Evolutionary conservation across 2,329 filamentous ascomycete genomes (phyloP), one percentile per base, ranked within the genome.

Genomic region (Zymoseptoria brevis): DNA sequence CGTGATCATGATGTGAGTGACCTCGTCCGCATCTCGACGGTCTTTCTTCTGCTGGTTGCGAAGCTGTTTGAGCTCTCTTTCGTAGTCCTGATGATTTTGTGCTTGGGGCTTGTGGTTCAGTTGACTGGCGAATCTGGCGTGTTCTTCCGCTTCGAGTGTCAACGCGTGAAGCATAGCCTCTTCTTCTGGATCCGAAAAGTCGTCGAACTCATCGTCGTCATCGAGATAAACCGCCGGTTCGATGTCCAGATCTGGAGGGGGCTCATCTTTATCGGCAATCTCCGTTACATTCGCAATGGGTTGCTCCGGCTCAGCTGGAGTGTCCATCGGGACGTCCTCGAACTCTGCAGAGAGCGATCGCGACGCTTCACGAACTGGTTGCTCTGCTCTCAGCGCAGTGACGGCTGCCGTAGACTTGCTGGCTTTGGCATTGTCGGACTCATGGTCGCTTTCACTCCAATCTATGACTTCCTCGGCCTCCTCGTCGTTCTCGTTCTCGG

Each of bases 31-130:
- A 71, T 99, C 94, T 68, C 94, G 84, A 1, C 91, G 87, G 69
- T 99, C 94, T 72, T 96, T 96, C 75, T 95, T 96, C 71, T 99
- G 94, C 71, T 99, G 94, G n/a, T 78, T 87, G 26, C 94, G 89
- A 3, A 99, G 80, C 55, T 91, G 87, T 65, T 88, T 89, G 11
- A 99, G 81, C 71, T 99, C 93, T 60, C 82, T 81, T 67, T 99
- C 93, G 71, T 96, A 97, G 52, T 92, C 86, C 51, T 87, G 83
- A 30, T 84, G 83, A 66, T 87, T 90, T 66, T 92, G 84, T 3
- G 79, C 77, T 19, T 84, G 81, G 0, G 87, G 81, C 64, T 88
- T 88, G 69, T 89, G 83, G 73, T 95, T 96, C 9, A 99, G 80
- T 53, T 88, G 86, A 64, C 89, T 92, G 1, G 92, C 90, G 70